phyloP scores from a whole-genome alignment of 2,329 filamentous ascomycete species.

The Diaporthe sp. region DNA sequence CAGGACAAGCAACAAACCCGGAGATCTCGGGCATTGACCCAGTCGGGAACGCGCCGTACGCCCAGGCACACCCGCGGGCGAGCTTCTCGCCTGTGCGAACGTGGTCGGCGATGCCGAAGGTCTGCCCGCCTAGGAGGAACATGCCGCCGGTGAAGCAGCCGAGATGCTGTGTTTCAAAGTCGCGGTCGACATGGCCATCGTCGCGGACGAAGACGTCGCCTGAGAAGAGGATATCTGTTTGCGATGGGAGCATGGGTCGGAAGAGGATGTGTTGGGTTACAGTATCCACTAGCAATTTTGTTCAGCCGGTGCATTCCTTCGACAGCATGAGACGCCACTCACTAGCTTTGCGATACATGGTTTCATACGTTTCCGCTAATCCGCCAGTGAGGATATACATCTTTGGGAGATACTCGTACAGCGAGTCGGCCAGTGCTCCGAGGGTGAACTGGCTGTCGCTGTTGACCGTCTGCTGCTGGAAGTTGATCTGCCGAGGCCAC shows the following conservation, averaged over 20 bases:
- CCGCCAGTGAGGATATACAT: conserved; percentile 73
- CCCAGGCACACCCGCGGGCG: conserved; percentile 65
- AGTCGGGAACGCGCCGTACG: conserved; percentile 63
- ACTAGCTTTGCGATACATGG: conserved; percentile 70
- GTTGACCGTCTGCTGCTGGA: conserved; percentile 50
- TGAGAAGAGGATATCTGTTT: conserved; percentile 72
- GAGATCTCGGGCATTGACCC: conserved; percentile 70
- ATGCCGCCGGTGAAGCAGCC: conserved; percentile 60
- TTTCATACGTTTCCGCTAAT: conserved; percentile 68
- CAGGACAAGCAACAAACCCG: conserved; percentile 56
- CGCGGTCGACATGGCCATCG: conserved; percentile 35
- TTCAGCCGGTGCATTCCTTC: neutral
- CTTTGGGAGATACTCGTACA: conserved; percentile 58
- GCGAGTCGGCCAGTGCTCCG: conserved; percentile 56
- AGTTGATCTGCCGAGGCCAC: neutral
- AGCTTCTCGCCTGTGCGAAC: conserved; percentile 59
- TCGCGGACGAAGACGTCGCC: conserved; percentile 48
- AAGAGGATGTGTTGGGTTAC: conserved; percentile 72
- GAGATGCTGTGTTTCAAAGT: conserved; percentile 52
- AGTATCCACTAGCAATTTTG: neutral
- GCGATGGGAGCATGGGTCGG: conserved; percentile 72
- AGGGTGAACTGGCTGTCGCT: conserved; percentile 56
- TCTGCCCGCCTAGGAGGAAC: conserved; percentile 55
- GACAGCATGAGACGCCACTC: conserved; percentile 57
- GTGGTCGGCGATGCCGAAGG: conserved; percentile 57